Evolutionary conservation across 73 alveolate species (phyloP).

Genomic region (Paramecium sexaurelia): DNA sequence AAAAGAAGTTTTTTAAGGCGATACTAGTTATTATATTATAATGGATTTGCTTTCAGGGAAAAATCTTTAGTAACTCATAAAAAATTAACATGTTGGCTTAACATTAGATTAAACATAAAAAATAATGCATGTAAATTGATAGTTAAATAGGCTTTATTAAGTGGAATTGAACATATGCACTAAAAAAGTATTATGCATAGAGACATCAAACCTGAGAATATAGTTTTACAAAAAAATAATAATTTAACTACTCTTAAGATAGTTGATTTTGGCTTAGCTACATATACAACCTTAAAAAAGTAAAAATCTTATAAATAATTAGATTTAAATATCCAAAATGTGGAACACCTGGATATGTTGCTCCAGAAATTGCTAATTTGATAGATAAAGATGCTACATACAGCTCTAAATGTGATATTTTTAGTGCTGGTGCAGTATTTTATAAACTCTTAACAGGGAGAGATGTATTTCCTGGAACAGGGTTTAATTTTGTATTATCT

Average conservation of each 20-base stretch:
- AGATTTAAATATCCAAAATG: slow-evolving; percentile 61
- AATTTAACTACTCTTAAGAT: slow-evolving; percentile 52
- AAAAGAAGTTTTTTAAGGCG: slow-evolving; percentile 65
- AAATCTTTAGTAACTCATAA: slow-evolving; percentile 18
- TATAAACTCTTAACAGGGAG: slow-evolving; percentile 37
- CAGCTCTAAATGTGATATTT: slow-evolving; percentile 55
- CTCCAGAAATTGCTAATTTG: slow-evolving; percentile 80
- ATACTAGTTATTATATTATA: slow-evolving; percentile 54
- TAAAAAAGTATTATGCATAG: slow-evolving; percentile 48
- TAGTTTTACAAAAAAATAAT: slow-evolving; percentile 36
- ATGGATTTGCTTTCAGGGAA: slow-evolving; percentile 64
- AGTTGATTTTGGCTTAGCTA: slow-evolving; percentile 69
- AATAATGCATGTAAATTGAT: slow-evolving; percentile 46
- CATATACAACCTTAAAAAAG: slow-evolving; percentile 54
- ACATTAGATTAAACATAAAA: slow-evolving; percentile 36
- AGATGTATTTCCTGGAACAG: slow-evolving; percentile 45
- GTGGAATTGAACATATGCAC: slow-evolving; percentile 62
- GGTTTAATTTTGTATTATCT: neutral
- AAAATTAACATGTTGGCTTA: slow-evolving; percentile 39
- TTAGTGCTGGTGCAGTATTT: slow-evolving; percentile 65
- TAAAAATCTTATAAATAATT: neutral
- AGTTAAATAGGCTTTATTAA: slow-evolving; percentile 52
- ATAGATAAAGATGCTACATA: slow-evolving; percentile 38
- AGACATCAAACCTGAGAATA: neutral
- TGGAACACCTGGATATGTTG: slow-evolving; percentile 83